phyloP scores from a whole-genome alignment of 2,329 filamentous ascomycete genomes.

The Pyricularia grisea region DNA sequence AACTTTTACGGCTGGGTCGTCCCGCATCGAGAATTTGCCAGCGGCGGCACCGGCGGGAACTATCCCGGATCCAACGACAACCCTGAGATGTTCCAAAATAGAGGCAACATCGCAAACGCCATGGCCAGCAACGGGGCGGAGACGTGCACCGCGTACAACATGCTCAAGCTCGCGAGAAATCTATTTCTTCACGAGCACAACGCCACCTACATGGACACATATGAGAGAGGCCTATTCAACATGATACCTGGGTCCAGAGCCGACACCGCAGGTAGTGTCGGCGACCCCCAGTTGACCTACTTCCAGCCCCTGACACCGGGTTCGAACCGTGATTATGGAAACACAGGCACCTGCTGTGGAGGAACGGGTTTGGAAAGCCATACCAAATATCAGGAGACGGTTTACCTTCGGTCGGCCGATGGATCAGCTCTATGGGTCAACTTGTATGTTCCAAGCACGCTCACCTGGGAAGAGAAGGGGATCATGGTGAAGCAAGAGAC shows the following conservation, averaged over 20 bases:
- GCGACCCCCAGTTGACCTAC: slow-evolving; percentile 19
- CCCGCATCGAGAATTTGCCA: slow-evolving; percentile 20
- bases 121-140: slow-evolving; percentile 18
- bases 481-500: slow-evolving; percentile 20
- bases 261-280: slow-evolving; percentile 13
- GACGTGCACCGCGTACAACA: slow-evolving; percentile 22
- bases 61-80: slow-evolving; percentile 21
- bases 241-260: slow-evolving; percentile 21
- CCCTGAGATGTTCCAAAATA: slow-evolving; percentile 22
- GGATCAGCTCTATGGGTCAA: slow-evolving; percentile 21
- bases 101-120: slow-evolving; percentile 22
- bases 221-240: slow-evolving; percentile 23
- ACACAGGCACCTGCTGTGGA: slow-evolving; percentile 23
- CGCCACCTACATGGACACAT: slow-evolving; percentile 22
- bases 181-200: slow-evolving; percentile 22
- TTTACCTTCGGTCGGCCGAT: slow-evolving; percentile 22
- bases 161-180: slow-evolving; percentile 21
- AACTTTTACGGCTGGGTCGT: slow-evolving; percentile 24
- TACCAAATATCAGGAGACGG: slow-evolving; percentile 23
- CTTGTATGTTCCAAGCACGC: slow-evolving; percentile 19
- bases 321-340: slow-evolving; percentile 17
- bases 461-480: slow-evolving; percentile 19
- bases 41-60: slow-evolving; percentile 19
- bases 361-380: slow-evolving; percentile 23
- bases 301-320: slow-evolving; percentile 21